These are phyloP conservation scores for Pyrenophora tritici-repentis DNA, from an alignment of 2,329 filamentous ascomycete species.

Conservation along the genomic window DNA sequence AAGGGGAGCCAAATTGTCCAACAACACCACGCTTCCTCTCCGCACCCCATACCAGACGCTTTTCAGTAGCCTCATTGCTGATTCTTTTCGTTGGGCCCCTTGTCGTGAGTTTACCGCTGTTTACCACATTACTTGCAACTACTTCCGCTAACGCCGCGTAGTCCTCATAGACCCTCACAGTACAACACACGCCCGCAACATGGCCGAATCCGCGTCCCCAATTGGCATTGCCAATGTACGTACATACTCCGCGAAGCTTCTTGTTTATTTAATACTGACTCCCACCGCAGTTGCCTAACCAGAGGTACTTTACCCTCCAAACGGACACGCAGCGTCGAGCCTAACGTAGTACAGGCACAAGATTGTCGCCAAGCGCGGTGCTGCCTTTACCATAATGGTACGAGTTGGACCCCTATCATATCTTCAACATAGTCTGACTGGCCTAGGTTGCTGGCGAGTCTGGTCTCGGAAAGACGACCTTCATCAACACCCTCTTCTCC, in stretches of 20 bases:
- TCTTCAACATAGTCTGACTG: conserved; percentile 30
- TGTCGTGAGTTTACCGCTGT: conserved; percentile 5
- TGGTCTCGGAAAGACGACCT: conserved; percentile 97
- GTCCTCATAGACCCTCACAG: conserved; percentile 25
- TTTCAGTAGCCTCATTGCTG: conserved; percentile 12
- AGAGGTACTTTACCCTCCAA: conserved; percentile 57
- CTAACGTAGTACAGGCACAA: conserved; percentile 62
- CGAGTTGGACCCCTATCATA: conserved; percentile 24
- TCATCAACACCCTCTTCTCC: conserved; percentile 99
- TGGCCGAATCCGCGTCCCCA: conserved; percentile 68
- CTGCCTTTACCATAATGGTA: conserved; percentile 99
- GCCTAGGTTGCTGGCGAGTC: conserved; percentile 94
- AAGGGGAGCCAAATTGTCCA: conserved; percentile 47
- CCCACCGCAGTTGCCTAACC: conserved; percentile 65
- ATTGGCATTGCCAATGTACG: conserved; percentile 77
- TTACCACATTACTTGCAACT: not conserved
- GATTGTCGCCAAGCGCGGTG: conserved; percentile 82
- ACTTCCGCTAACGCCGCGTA: conserved; percentile 29
- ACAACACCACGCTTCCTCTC: conserved; percentile 29
- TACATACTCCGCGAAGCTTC: conserved; percentile 27
- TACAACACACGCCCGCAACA: conserved; percentile 43
- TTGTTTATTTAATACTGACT: conserved; percentile 39
- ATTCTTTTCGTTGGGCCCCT: not conserved
- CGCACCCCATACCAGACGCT: conserved; percentile 14
- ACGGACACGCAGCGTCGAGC: conserved; percentile 20